Evolutionary conservation across 2,329 filamentous ascomycete species (phyloP).

Genomic region (Periconia sp.): DNA sequence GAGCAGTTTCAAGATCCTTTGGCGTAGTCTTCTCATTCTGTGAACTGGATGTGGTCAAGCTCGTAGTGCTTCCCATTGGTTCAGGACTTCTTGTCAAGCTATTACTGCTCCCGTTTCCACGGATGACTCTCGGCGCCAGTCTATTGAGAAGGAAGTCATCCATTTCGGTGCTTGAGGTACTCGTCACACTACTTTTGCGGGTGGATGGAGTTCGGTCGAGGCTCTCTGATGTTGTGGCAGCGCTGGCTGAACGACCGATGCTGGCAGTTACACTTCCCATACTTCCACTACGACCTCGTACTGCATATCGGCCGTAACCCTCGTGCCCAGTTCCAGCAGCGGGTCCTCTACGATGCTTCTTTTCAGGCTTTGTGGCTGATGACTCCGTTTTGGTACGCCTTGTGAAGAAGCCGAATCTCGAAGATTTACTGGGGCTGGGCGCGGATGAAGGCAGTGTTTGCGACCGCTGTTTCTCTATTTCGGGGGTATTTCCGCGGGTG

Average conservation of each 20-base stretch:
- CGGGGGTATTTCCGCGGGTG: conserved; percentile 43
- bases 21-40: conserved; percentile 24
- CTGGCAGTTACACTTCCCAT: conserved; percentile 54
- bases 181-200: conserved; percentile 48
- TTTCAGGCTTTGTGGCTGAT: conserved; percentile 63
- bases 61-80: conserved; percentile 38
- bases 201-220: conserved; percentile 37
- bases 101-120: conserved; percentile 47
- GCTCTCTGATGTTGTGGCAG: conserved; percentile 43
- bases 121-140: conserved; percentile 47
- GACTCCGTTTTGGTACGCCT: conserved; percentile 68
- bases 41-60: conserved; percentile 29
- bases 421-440: conserved; percentile 59
- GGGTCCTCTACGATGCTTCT: conserved; percentile 69
- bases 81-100: conserved; percentile 39
- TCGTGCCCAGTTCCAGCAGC: conserved; percentile 93
- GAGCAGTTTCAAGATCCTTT: conserved; percentile 17
- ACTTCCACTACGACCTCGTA: conserved; percentile 66
- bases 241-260: conserved; percentile 50
- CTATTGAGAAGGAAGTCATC: conserved; percentile 51
- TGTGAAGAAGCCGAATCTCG: conserved; percentile 77
- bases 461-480: conserved; percentile 35
- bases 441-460: conserved; percentile 44
- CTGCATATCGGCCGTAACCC: conserved; percentile 70
- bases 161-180: conserved; percentile 45